A percentile compares a stretch with the other conserved stretches of the same genome.
Conservation (phyloP, 345 rosid genomes). For the Melaleuca quinquenervia region DNA sequence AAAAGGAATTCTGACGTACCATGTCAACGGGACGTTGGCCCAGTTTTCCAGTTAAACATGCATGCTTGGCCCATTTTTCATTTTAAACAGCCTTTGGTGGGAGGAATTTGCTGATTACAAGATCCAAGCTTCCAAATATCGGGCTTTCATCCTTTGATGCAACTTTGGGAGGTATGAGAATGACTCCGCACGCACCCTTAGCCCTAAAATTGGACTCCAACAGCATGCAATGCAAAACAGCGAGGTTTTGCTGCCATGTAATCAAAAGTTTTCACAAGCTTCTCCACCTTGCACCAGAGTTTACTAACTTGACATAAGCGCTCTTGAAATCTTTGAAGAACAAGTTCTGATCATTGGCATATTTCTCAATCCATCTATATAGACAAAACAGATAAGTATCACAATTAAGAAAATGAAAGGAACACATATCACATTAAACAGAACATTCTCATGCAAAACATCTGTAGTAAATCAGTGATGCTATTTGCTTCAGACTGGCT, state of each 20-base stretch:
- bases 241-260: neutral
- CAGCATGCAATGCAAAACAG: neutral
- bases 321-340: slow-evolving; percentile 75
- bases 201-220: neutral
- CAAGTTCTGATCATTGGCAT: slow-evolving; percentile 50
- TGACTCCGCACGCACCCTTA: neutral
- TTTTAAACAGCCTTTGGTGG: neutral
- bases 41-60: neutral
- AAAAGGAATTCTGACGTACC: neutral
- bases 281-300: slow-evolving; percentile 73
- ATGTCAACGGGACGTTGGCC: neutral
- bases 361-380: slow-evolving; percentile 63
- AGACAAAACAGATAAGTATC: neutral
- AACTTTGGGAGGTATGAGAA: neutral
- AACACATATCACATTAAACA: neutral
- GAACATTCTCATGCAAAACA: neutral
- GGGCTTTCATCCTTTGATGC: neutral
- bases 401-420: neutral
- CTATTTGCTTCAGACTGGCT: neutral
- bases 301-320: slow-evolving; percentile 68
- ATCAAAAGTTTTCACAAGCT: slow-evolving; percentile 11
- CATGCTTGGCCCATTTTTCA: neutral
- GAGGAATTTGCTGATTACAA: neutral
- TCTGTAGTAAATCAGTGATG: neutral
- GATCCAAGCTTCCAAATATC: neutral